phyloP scores from a whole-genome alignment of 805 yeast species.

The Lipomyces chichibuensis region DNA sequence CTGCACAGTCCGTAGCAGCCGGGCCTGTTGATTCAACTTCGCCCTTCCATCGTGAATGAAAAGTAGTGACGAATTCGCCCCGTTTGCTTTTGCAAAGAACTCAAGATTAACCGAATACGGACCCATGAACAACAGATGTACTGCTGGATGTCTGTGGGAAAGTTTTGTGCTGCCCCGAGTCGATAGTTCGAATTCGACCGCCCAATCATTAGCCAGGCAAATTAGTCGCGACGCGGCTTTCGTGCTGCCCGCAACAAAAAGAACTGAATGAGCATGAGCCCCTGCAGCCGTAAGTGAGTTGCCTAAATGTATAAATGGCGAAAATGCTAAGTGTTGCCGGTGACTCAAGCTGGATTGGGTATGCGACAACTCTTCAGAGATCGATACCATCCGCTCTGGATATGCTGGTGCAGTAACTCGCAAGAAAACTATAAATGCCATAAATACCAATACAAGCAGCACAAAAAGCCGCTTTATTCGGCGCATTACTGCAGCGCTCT shows the following conservation, averaged over 20 bases:
- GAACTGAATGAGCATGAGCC: conserved; percentile 11
- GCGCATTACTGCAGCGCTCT: conserved; percentile 19
- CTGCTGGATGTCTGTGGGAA: neutral
- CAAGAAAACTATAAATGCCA: conserved; percentile 8
- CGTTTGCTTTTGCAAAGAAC: conserved; percentile 15
- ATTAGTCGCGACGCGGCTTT: conserved; percentile 22
- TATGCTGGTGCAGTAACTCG: conserved; percentile 4
- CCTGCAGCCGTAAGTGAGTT: conserved; percentile 13
- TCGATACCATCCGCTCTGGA: neutral
- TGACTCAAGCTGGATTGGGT: conserved; percentile 8
- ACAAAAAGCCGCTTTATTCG: conserved; percentile 17
- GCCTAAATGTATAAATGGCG: conserved; percentile 18
- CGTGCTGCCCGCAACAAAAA: conserved; percentile 28
- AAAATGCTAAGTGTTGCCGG: conserved; percentile 29
- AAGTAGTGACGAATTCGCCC: conserved; percentile 13
- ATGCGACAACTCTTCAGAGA: neutral
- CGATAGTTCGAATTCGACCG: conserved; percentile 6
- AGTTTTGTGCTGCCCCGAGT: neutral
- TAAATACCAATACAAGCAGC: conserved; percentile 5
- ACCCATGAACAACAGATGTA: conserved; percentile 29
- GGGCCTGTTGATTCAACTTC: conserved; percentile 25
- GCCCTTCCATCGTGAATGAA: conserved; percentile 32
- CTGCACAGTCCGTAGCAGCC: conserved; percentile 5
- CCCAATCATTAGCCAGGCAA: conserved; percentile 30
- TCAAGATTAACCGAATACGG: conserved; percentile 29